phyloP scores from a whole-genome alignment of 176 grass and related monocot genomes.

The Eleusine coracana region DNA sequence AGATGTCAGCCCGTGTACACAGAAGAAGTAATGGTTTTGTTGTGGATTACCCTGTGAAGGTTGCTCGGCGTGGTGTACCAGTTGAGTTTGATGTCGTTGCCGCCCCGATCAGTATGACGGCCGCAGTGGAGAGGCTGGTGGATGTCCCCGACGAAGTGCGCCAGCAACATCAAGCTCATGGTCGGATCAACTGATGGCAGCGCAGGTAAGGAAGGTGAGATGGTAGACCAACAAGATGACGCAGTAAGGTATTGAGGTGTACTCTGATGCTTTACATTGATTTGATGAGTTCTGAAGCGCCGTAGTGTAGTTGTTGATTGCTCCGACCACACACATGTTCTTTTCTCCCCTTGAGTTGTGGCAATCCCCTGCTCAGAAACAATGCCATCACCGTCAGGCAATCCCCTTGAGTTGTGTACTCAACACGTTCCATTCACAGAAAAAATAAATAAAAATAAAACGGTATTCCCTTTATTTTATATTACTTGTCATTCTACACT shows the following conservation, averaged over 20 bases:
- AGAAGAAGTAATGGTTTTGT: neutral
- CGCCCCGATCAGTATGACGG: slow-evolving; percentile 43
- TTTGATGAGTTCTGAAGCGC: slow-evolving; percentile 42
- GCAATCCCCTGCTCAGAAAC: slow-evolving; percentile 59
- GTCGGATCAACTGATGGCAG: slow-evolving; percentile 37
- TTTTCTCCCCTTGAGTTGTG: slow-evolving; percentile 49
- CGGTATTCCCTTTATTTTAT: no score
- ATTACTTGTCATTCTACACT: no score
- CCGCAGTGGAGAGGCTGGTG: slow-evolving; percentile 69
- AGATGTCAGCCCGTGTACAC: no score
- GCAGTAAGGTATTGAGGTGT: no score
- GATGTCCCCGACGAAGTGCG: slow-evolving; percentile 70
- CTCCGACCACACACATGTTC: slow-evolving; percentile 68
- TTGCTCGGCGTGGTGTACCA: slow-evolving; percentile 71
- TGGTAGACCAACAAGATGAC: no score
- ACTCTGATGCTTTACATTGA: slow-evolving; percentile 44
- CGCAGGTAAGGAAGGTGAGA: neutral
- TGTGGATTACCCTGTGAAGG: slow-evolving; percentile 52
- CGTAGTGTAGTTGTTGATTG: slow-evolving; percentile 78
- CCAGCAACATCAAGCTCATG: slow-evolving; percentile 66
- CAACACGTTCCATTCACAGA: no score
- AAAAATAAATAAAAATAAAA: no score
- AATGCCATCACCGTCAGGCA: neutral
- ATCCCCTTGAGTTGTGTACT: no score
- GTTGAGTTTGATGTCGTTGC: slow-evolving; percentile 54